Evolutionary conservation across 495 filamentous ascomycete genomes (phyloP), one percentile per base, ranked within the genome.

Genomic region (Xylaria castorea): DNA sequence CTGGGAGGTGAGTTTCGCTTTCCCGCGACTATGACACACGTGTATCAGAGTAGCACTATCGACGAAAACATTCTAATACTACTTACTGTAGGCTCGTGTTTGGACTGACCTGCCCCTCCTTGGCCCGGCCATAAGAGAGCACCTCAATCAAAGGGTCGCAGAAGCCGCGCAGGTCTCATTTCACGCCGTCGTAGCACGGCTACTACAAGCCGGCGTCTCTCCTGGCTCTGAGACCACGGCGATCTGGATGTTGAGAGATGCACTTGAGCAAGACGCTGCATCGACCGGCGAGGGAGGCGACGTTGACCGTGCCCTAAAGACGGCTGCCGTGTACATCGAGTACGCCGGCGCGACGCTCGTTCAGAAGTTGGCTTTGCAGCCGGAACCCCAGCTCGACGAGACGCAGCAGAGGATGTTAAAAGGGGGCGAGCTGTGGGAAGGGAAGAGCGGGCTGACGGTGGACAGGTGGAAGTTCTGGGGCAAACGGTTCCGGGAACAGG

Each of bases 321-420:
- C 50, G 2, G 77, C 75, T 5, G 77, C 75, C 16, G 70, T 76
- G 68, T 79, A 79, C 73, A 71, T 79, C 67, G 77, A 79, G 25
- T 77, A 72, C 48, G 73, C 70, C 1, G 77, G 77, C 25, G 70
- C 72, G 16, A 58, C 74, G 7, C 55, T 79, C 7, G 68, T 74
- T 40, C 74, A 76, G 69, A 64, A 53, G 6, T 20, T 79, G 1
- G 66, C 55, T 18, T 53, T 70, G 14, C 70, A 70, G 48, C 74
- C 75, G 18, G 36, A 68, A 2, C 75, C 77, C 14, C 38, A 61
- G 40, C 70, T 77, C 20, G 69, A 46, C 42, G 74, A 68, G 5
- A 30, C 64, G 48, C 36, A 66, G 57, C 40, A 71, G 27, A 70
- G 77, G n/a, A 0, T 75, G 8, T 25, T 72, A 12, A 60, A 40